Base-by-base conservation (phyloP, 345 rosid species). In the Triadica sebifera region DNA sequence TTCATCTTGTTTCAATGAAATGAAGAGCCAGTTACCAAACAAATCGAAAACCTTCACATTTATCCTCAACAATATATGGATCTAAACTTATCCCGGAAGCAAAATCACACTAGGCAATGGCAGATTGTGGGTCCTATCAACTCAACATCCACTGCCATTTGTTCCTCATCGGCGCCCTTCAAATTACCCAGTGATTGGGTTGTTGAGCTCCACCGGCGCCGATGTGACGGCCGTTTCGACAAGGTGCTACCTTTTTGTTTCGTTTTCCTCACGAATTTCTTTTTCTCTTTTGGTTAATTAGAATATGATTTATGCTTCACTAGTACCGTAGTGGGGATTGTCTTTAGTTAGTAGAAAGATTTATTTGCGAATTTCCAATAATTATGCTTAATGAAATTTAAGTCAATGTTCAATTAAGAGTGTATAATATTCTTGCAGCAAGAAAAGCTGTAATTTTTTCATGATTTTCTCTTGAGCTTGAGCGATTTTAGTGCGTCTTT, bases 181-280 rank as follows among this genome's bases (percentile, higher is more conserved):
- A 41, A 76, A 55, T 79, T 88, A 78, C 92, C 92, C 17, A 61
- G 47, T 77, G 88, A 82, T 49, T 89, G 93, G 93, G 43, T 72
- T 22, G 74, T 80, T 57, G 81, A 80, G 75, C 69, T 71, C 17
- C 88, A 72, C 16, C 84, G 84, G n/a, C 58, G 66, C 19, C n/a
- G 60, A 7, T 0, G 39, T 37, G 58, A 79, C 51, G 78, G 76
- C 53, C 74, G 74, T 19, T 52, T 49, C 6, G 85, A 84, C 78
- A 81, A 55, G 84, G 84, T 84, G 34, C 29, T 34, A 12, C 12
- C 16, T 17, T 72, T 43, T 61, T 15, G 19, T 59, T 8, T 57
- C 12, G 6, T 57, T 17, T 20, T 57, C 4, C 8, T 57, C 11
- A 0, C 25, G 24, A 60, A 29, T 29, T 29, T 29, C 34, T 29